Conservation (phyloP, 2,329 filamentous ascomycete species). For the Leptoxyphium fumago region DNA sequence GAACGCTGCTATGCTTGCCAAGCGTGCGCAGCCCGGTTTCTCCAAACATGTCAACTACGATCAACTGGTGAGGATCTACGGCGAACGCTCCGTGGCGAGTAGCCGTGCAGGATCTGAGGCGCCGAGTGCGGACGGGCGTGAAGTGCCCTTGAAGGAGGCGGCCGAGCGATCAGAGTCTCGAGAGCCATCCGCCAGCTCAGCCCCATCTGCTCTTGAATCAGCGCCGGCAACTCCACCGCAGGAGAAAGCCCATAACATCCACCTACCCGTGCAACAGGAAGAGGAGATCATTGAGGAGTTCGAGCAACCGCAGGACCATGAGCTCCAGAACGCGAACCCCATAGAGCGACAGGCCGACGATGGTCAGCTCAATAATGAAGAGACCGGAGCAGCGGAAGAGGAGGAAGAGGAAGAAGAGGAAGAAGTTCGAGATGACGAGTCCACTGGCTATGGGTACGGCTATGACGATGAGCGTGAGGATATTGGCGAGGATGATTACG, state of each 20-base stretch:
- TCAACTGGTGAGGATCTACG: slow-evolving; percentile 27
- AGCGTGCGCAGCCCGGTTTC: slow-evolving; percentile 26
- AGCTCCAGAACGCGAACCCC: background rate
- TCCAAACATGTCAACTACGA: slow-evolving; percentile 34
- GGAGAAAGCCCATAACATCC: slow-evolving; percentile 1
- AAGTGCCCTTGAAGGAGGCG: slow-evolving; percentile 1
- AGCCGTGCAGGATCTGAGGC: slow-evolving; percentile 5
- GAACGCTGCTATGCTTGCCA: slow-evolving; percentile 30
- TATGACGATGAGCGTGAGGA: background rate
- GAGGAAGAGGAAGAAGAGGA: slow-evolving; percentile 8
- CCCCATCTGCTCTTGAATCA: slow-evolving; percentile 1
- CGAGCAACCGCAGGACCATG: background rate
- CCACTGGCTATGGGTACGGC: background rate
- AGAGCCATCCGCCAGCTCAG: slow-evolving; percentile 2
- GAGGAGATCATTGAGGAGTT: slow-evolving; percentile 3
- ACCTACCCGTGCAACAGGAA: slow-evolving; percentile 1
- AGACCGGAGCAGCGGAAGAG: slow-evolving; percentile 6
- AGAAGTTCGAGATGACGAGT: background rate
- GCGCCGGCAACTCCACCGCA: slow-evolving; percentile 5
- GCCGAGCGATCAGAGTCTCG: slow-evolving; percentile 1
- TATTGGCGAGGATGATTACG: background rate
- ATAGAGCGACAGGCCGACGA: slow-evolving; percentile 2
- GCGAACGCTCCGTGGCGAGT: slow-evolving; percentile 6
- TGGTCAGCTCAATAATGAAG: slow-evolving; percentile 1
- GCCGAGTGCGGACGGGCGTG: slow-evolving; percentile 1